Evolutionary conservation across 768 basidiomycete genomes (phyloP).

Genomic region (Royoungia palumana): DNA sequence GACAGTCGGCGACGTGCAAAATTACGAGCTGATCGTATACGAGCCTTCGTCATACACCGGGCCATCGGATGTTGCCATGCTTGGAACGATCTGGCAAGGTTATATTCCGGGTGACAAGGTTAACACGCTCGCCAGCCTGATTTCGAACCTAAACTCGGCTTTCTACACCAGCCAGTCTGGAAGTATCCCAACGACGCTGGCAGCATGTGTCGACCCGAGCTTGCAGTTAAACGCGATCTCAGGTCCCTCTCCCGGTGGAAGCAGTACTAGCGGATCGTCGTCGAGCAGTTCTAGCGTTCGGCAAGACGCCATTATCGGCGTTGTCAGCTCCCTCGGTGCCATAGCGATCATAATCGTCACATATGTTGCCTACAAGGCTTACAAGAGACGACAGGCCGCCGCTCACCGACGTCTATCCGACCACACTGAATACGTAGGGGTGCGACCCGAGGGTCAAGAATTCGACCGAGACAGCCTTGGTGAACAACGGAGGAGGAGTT

Average conservation of each 20-base stretch:
- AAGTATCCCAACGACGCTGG: conserved; percentile 52
- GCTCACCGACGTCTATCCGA: conserved; percentile 75
- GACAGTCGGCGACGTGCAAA: conserved; percentile 37
- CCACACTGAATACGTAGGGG: conserved; percentile 35
- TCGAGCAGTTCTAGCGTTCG: conserved; percentile 40
- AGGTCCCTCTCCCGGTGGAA: conserved; percentile 33
- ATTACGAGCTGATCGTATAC: conserved; percentile 65
- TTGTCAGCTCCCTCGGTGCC: conserved; percentile 78
- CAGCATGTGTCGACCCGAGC: conserved; percentile 64
- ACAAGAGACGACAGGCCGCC: conserved; percentile 62
- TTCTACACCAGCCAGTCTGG: conserved; percentile 58
- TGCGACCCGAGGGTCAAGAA: conserved; percentile 61
- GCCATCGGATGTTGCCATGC: conserved; percentile 41
- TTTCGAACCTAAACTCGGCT: conserved; percentile 55
- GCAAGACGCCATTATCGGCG: conserved; percentile 88
- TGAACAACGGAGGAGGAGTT: conserved; percentile 68
- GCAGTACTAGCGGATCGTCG: conserved; percentile 15
- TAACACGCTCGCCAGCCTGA: conserved; percentile 56
- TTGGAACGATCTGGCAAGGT: conserved; percentile 70
- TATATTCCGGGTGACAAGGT: conserved; percentile 62
- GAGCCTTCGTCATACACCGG: conserved; percentile 55
- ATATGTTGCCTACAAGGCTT: conserved; percentile 67
- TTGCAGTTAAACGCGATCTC: conserved; percentile 53
- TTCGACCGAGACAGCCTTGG: conserved; percentile 78
- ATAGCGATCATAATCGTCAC: conserved; percentile 69